These are phyloP conservation scores for Trichosporon inkin DNA, from an alignment of 1,284 basidiomycete genomes.

Conservation along the genomic window DNA sequence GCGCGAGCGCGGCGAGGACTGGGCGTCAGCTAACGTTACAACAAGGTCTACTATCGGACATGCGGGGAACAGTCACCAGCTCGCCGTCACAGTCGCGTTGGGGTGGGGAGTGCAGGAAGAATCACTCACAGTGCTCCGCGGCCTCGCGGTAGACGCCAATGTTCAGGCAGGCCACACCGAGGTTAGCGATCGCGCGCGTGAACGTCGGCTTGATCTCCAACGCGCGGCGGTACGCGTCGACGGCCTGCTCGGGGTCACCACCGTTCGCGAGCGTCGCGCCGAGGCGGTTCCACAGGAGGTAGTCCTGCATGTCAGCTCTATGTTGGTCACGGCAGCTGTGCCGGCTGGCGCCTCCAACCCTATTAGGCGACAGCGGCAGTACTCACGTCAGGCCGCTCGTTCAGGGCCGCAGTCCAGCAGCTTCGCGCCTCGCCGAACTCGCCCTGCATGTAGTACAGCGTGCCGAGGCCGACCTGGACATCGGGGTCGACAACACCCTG, in stretches of 20 bases:
- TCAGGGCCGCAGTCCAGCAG: conserved; percentile 83
- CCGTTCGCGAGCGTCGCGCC: conserved; percentile 95
- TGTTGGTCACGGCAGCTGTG: too few relatives aligned
- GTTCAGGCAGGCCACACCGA: conserved; percentile 93
- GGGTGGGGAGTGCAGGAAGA: too few relatives aligned
- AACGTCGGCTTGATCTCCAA: conserved; percentile 92
- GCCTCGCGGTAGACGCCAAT: conserved; percentile 95
- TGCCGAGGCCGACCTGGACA: conserved; percentile 87
- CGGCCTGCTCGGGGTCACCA: conserved; percentile 88
- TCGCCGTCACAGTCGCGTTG: too few relatives aligned
- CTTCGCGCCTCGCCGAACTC: conserved; percentile 59
- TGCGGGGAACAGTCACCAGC: too few relatives aligned
- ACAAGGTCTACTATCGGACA: too few relatives aligned
- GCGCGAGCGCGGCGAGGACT: conserved; percentile 79
- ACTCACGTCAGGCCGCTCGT: conserved; percentile 64
- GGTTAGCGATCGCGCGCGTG: conserved; percentile 95
- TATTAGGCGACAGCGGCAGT: background rate
- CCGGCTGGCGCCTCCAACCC: too few relatives aligned
- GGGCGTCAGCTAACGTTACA: conserved; percentile 12
- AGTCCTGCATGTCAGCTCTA: conserved; percentile 62
- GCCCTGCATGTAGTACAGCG: conserved; percentile 76
- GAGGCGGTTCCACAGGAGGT: conserved; percentile 91
- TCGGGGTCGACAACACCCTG: conserved; percentile 76
- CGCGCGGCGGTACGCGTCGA: conserved; percentile 90
- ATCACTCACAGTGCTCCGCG: conserved; percentile 69